These are phyloP conservation scores for Mesembryanthemum crystallinum DNA, from an alignment of 148 eudicot species.

Conservation along the genomic window DNA sequence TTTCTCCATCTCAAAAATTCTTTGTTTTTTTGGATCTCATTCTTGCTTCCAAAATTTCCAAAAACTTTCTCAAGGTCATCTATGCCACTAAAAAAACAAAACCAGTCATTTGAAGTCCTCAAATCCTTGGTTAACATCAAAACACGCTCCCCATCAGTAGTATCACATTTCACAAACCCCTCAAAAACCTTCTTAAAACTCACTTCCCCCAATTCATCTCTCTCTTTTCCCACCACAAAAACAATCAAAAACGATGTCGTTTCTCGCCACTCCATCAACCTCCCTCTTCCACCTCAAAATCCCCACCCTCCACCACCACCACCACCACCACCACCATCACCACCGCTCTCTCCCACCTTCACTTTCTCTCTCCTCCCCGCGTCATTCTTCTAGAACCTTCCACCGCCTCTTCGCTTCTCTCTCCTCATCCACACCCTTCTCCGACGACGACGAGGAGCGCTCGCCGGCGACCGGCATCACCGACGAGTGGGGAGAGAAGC, in stretches of 20 bases:
- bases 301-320: constrained; percentile 15
- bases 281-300: constrained; percentile 31
- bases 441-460: constrained; percentile 11
- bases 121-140: background rate
- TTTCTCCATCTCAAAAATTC: too few species aligned
- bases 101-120: background rate
- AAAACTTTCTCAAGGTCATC: too few species aligned
- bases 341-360: constrained; percentile 4
- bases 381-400: constrained; percentile 17
- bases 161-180: too few species aligned
- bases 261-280: constrained; percentile 39
- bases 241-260: constrained; percentile 38
- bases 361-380: constrained; percentile 2
- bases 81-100: background rate
- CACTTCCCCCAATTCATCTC: background rate
- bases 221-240: constrained; percentile 8
- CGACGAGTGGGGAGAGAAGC: constrained; percentile 88
- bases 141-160: too few species aligned
- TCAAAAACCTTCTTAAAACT: too few species aligned
- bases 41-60: too few species aligned
- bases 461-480: background rate
- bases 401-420: constrained; percentile 22
- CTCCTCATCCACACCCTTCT: constrained; percentile 16
- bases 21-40: too few species aligned
- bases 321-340: constrained; percentile 8